Evolutionary conservation across 768 basidiomycete species (phyloP).

Genomic region (Crepidotus variabilis): DNA sequence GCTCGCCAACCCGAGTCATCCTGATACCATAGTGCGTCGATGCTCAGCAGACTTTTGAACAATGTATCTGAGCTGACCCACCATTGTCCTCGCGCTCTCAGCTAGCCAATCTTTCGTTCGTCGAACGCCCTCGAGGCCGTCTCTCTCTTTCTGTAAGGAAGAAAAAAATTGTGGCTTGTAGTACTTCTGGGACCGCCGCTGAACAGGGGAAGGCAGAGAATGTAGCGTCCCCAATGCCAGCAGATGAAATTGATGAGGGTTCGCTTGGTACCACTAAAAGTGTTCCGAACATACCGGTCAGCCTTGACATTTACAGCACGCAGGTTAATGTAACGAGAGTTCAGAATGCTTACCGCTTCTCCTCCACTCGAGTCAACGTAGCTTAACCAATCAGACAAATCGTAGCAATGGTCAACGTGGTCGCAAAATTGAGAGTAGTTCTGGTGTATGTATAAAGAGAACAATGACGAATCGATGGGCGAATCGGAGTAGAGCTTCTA

Average conservation of each 20-base stretch:
- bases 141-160: constrained; percentile 47
- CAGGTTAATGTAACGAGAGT: background rate
- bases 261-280: constrained; percentile 58
- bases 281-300: background rate
- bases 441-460: constrained; percentile 90
- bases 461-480: constrained; percentile 87
- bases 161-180: constrained; percentile 89
- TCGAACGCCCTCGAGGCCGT: constrained; percentile 56
- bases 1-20: constrained; percentile 20
- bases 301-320: background rate
- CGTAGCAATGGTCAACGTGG: constrained; percentile 69
- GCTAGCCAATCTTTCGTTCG: constrained; percentile 59
- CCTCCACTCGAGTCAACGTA: constrained; percentile 69
- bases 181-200: constrained; percentile 73
- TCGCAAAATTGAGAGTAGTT: constrained; percentile 86
- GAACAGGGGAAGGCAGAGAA: constrained; percentile 82
- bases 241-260: constrained; percentile 85
- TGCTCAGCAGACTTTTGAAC: background rate
- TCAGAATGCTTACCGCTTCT: constrained; percentile 44
- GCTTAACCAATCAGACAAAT: constrained; percentile 71
- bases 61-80: background rate
- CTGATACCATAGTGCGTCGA: constrained; percentile 4
- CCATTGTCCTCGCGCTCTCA: constrained; percentile 19
- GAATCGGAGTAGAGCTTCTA: constrained; percentile 78
- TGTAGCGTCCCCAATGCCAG: constrained; percentile 82